These are phyloP conservation scores for Thelonectria blattea DNA, from an alignment of 2,329 filamentous ascomycete species.

Conservation along the genomic window DNA sequence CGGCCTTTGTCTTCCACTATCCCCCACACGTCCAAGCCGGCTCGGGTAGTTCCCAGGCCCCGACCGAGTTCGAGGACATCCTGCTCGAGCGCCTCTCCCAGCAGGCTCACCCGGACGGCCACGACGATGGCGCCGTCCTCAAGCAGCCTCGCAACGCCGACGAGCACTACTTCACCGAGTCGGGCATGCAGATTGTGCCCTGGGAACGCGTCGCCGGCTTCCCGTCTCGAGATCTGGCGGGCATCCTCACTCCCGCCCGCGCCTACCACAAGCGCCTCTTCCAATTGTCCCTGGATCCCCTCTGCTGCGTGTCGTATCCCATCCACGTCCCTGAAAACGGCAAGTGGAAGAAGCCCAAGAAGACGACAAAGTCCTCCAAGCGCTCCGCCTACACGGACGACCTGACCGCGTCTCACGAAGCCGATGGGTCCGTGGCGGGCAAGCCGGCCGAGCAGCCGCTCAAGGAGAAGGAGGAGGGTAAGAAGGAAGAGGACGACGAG, in stretches of 20 bases:
- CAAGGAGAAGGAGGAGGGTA: conserved; percentile 36
- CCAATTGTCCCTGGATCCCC: conserved; percentile 79
- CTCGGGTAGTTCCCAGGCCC: conserved; percentile 44
- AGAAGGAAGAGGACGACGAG: conserved; percentile 54
- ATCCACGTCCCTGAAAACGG: conserved; percentile 82
- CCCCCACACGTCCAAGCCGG: conserved; percentile 63
- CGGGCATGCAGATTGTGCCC: conserved; percentile 63
- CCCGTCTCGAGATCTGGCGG: conserved; percentile 78
- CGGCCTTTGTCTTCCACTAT: conserved; percentile 86
- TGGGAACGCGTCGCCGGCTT: conserved; percentile 80
- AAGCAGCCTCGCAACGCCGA: conserved; percentile 59
- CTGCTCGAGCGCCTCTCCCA: conserved; percentile 55
- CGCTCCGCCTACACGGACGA: conserved; percentile 46
- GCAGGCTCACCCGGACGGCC: conserved; percentile 43
- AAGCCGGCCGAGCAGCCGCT: conserved; percentile 38
- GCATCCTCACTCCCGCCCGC: conserved; percentile 75
- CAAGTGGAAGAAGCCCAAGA: conserved; percentile 72
- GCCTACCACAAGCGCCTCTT: conserved; percentile 83
- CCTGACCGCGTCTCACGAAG: conserved; percentile 37
- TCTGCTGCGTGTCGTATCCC: conserved; percentile 82
- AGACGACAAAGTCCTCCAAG: conserved; percentile 52
- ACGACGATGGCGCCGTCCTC: conserved; percentile 47
- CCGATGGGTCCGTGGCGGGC: conserved; percentile 32
- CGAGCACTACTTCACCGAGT: conserved; percentile 61
- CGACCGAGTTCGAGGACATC: conserved; percentile 57